A percentile compares a stretch with the other conserved stretches of the same genome.
Conservation (phyloP, 768 basidiomycete species). For the Crassisporium funariophilum region DNA sequence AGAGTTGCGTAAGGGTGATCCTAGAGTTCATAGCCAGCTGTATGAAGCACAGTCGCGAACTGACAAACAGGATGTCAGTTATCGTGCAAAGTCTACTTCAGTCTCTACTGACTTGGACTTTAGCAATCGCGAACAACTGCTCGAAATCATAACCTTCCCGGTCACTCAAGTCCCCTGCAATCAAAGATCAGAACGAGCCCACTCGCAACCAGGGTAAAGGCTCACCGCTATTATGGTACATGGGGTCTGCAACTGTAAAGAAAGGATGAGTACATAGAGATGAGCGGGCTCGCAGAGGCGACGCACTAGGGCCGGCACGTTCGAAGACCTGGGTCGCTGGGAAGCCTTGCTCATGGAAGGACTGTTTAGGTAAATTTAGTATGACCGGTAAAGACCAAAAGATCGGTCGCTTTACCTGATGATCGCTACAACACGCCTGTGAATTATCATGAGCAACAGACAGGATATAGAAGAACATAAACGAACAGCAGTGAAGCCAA, state of each 20-base stretch:
- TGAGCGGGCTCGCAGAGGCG: background rate
- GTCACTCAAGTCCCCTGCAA: slow-evolving; percentile 72
- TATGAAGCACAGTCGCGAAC: slow-evolving; percentile 73
- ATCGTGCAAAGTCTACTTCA: background rate
- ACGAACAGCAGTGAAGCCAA: slow-evolving; percentile 66
- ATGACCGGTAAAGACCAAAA: background rate
- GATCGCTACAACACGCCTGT: slow-evolving; percentile 91
- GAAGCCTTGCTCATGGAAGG: slow-evolving; percentile 82
- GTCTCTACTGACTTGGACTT: slow-evolving; percentile 69
- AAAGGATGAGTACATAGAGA: slow-evolving; percentile 2
- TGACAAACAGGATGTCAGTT: slow-evolving; percentile 21
- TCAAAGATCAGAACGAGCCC: slow-evolving; percentile 1
- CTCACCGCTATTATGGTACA: slow-evolving; percentile 84
- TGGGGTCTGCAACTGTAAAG: slow-evolving; percentile 73
- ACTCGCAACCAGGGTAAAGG: slow-evolving; percentile 2
- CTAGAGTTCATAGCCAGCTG: slow-evolving; percentile 58
- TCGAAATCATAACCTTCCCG: slow-evolving; percentile 81
- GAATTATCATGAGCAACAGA: slow-evolving; percentile 1
- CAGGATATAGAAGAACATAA: background rate
- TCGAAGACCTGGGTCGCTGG: slow-evolving; percentile 89
- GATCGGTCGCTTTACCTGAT: slow-evolving; percentile 77
- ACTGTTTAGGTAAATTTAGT: slow-evolving; percentile 40
- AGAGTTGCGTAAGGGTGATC: too few relatives aligned
- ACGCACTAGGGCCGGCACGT: slow-evolving; percentile 71
- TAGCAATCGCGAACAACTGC: slow-evolving; percentile 82